Evolutionary conservation across 768 basidiomycete species (phyloP), one percentile per base, ranked within the genome.

Genomic region (Collybia mongolica): DNA sequence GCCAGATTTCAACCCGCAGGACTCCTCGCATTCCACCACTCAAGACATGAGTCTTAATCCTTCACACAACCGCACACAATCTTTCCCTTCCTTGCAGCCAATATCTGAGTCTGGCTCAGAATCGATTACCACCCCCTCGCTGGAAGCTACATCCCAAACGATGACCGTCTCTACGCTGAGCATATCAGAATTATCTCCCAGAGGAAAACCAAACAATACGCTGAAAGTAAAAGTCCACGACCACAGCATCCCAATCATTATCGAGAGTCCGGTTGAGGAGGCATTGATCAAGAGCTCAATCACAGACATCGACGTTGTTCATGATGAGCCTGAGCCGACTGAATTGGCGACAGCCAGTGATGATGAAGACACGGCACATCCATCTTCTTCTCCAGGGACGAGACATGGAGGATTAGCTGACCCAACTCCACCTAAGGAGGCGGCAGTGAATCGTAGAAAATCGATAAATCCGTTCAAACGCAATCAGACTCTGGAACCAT

Each of bases 381-480:
- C 24, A 44, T 23, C 50, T 35, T 32, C 32, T 36, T 36, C 35
- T 44, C 24, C 51, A 8, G 46, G 37, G 39, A 28, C 41, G 35
- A 42, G 28, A 20, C 46, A 9, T 43, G 44, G 44, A 46, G 35
- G 38, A 39, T 23, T 22, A n/a, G 15, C 46, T 18, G 22, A 22
- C n/a, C 12, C 23, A 6, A 15, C 23, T 37, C 26, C 23, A 8
- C 37, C 39, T 35, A 23, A 20, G 12, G 6, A 23, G 6, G 43
- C 28, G 20, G 17, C 23, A 19, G n/a, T 39, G 50, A 54, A 24
- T 26, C 22, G 41, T 55, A 59, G 47, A 57, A 71, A 63, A 56
- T 68, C 71, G 29, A 59, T 71, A 48, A 71, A 67, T 41, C 68
- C 72, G n/a, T 69, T 71, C 54, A 72, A 70, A 52, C 65, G 70